phyloP scores from a whole-genome alignment of 768 basidiomycete species.

The Lentinula detonsa region DNA sequence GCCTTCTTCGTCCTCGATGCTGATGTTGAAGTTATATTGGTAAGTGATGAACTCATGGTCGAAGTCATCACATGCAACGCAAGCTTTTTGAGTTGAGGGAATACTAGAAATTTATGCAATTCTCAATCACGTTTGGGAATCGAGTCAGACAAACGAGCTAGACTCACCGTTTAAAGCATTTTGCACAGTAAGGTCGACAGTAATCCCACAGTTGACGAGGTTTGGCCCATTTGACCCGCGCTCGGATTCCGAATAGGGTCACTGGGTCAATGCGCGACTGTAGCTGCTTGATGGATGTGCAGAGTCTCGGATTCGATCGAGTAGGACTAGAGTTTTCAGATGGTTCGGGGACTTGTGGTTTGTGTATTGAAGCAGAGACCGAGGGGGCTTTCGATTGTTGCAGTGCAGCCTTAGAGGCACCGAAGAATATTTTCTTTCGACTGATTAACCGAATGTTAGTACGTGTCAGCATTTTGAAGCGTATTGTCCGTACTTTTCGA shows the following conservation, averaged over 20 bases:
- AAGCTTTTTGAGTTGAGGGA: constrained; percentile 32
- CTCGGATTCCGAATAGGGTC: neutral
- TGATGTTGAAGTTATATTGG: constrained; percentile 43
- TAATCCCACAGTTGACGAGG: constrained; percentile 31
- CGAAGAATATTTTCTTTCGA: neutral
- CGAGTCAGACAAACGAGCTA: neutral
- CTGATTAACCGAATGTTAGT: neutral
- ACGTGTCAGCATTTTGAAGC: neutral
- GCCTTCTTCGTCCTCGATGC: constrained; percentile 44
- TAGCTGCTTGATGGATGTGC: neutral
- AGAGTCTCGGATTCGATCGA: neutral
- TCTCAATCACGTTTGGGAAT: neutral
- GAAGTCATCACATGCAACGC: constrained; percentile 47
- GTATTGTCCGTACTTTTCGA: constrained; percentile 31
- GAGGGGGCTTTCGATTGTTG: neutral
- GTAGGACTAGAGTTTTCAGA: neutral
- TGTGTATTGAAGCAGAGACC: neutral
- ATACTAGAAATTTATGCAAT: constrained; percentile 29
- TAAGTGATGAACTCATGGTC: constrained; percentile 43
- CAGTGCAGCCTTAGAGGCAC: neutral
- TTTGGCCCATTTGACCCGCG: neutral
- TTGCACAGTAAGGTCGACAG: constrained; percentile 42
- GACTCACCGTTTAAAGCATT: constrained; percentile 46
- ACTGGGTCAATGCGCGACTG: neutral
- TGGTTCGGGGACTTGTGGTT: neutral